Conservation (phyloP, 192 early-diverging fungal species). For the Coemansia sp. region DNA sequence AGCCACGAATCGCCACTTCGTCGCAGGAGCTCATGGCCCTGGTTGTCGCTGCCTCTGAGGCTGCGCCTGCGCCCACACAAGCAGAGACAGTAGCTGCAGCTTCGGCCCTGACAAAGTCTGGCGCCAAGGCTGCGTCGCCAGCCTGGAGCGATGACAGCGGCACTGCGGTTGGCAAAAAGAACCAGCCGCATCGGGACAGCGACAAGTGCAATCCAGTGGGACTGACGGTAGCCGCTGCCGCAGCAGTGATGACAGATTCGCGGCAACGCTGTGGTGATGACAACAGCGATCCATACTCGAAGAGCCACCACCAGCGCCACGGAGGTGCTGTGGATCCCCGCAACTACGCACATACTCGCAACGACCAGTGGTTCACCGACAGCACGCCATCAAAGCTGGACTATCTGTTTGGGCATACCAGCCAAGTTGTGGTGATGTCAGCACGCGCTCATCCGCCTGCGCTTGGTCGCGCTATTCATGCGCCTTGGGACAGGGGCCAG, state of each 20-base stretch:
- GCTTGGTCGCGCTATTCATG: constrained; percentile 8
- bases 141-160: constrained; percentile 17
- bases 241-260: background rate
- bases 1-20: constrained; percentile 3
- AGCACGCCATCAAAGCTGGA: constrained; percentile 35
- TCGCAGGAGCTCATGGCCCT: constrained; percentile 44
- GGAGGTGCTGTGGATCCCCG: background rate
- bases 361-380: constrained; percentile 51
- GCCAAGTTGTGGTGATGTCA: constrained; percentile 14
- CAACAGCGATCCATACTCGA: background rate
- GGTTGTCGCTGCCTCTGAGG: constrained; percentile 37
- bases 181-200: background rate
- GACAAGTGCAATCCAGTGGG: background rate
- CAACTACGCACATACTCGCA: constrained; percentile 44
- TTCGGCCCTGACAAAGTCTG: background rate
- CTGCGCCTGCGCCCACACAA: constrained; percentile 15
- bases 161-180: constrained; percentile 1
- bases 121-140: constrained; percentile 6
- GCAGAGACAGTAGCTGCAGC: background rate
- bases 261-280: background rate
- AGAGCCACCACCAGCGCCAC: background rate
- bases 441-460: constrained; percentile 14
- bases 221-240: background rate
- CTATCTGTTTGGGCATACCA: constrained; percentile 39
- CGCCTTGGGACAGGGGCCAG: background rate